Evolutionary conservation across 2,329 filamentous ascomycete species (phyloP), one percentile per base, ranked within the genome.

Genomic region (Fusarium sp.): DNA sequence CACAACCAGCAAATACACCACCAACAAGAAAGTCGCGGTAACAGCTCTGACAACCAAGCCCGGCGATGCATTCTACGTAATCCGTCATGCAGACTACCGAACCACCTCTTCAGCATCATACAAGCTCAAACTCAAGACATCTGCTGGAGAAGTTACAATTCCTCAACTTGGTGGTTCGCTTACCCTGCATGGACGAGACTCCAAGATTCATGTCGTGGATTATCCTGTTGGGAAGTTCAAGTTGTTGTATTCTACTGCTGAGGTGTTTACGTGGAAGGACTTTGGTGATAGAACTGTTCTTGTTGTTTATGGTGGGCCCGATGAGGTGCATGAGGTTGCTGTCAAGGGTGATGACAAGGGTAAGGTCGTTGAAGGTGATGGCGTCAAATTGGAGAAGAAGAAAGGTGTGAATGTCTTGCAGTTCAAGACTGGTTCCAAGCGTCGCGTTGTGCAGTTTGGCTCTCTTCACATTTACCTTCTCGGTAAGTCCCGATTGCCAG

Each of bases 251-350:
- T 92, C 88, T 0, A 90, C 91, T 3, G 89, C 89, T 0, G 91
- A 93, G 73, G 86, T 93, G 25, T 88, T 90, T 66, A 92, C 90
- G 0, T 91, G 90, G 87, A 90, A 93, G 77, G 84, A 86, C 54
- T 89, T 90, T 63, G 83, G 82, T 0, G 80, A 85, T 41, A 86
- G 85, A 76, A 90, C 87, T 16, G 85, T 89, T 2, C 77, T 92
- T 4, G 78, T 93, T 3, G 79, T 93, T 5, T 93, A 92, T 68
- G 88, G 88, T 5, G 89, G 87, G 0, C 81, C 85, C 1, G 83
- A 83, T 16, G 91, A 93, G 72, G 80, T 81, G 3, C 89, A 92
- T 65, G 91, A 93, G 71, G 80, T 92, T 30, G 87, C 86, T 1
- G 74, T 90, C 20, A 77, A 78, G 18, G 74, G 73, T 1, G 58